Evolutionary conservation across 1,139 yeast genomes (phyloP).

Genomic region (Geotrichum carabidarum): DNA sequence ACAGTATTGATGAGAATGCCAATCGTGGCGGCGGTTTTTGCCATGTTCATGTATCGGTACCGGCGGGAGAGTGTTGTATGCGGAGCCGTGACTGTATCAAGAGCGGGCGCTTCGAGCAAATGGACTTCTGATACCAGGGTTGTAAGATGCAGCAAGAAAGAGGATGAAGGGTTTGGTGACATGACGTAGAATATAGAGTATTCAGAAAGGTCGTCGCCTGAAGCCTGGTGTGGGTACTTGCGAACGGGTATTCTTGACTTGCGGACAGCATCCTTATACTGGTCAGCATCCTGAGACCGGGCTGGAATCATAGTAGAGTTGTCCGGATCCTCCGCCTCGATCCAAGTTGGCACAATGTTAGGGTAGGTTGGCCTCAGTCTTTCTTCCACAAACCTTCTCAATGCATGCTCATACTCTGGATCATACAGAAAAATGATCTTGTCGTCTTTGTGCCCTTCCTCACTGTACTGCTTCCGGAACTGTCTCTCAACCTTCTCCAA

Average conservation of each 20-base stretch:
- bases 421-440: slow-evolving; percentile 33
- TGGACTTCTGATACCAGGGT: slow-evolving; percentile 59
- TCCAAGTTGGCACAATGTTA: slow-evolving; percentile 20
- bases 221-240: neutral
- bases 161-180: slow-evolving; percentile 62
- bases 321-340: slow-evolving; percentile 16
- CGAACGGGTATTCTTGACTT: slow-evolving; percentile 7
- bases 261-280: neutral
- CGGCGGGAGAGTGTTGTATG: slow-evolving; percentile 76
- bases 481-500: slow-evolving; percentile 24
- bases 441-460: slow-evolving; percentile 11
- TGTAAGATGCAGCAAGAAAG: slow-evolving; percentile 67
- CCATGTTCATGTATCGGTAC: slow-evolving; percentile 79
- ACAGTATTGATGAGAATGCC: slow-evolving; percentile 89
- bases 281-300: neutral
- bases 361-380: slow-evolving; percentile 18
- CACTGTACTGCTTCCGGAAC: slow-evolving; percentile 22
- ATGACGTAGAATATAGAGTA: slow-evolving; percentile 52
- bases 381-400: slow-evolving; percentile 22
- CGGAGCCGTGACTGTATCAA: slow-evolving; percentile 48
- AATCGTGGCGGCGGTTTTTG: slow-evolving; percentile 84
- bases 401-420: slow-evolving; percentile 29
- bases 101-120: slow-evolving; percentile 25
- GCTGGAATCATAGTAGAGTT: slow-evolving; percentile 10
- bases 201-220: slow-evolving; percentile 3